phyloP scores from a whole-genome alignment of 768 basidiomycete genomes.

The Podaxis mareebaensis region DNA sequence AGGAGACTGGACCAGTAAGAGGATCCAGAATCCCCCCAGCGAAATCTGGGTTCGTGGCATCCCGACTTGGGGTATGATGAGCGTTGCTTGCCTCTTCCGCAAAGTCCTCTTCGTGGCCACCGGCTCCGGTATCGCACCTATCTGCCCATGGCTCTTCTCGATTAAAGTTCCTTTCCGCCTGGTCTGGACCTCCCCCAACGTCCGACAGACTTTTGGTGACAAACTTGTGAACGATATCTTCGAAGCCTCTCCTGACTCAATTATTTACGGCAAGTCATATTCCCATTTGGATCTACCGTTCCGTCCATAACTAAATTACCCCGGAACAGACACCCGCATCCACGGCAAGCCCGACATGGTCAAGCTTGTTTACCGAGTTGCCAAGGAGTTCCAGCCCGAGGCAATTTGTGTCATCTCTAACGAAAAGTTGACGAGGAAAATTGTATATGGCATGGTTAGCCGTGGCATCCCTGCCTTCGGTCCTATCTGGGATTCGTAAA shows the following conservation, averaged over 20 bases:
- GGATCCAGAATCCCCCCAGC: slow-evolving; percentile 48
- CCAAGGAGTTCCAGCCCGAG: slow-evolving; percentile 38
- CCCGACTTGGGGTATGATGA: slow-evolving; percentile 50
- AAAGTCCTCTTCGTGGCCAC: slow-evolving; percentile 55
- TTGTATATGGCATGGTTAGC: slow-evolving; percentile 42
- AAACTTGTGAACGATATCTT: slow-evolving; percentile 39
- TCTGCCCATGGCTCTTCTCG: slow-evolving; percentile 36
- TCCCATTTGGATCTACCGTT: background rate
- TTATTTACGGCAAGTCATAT: slow-evolving; percentile 29
- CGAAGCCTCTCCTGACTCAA: slow-evolving; percentile 38
- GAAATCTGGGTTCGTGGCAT: slow-evolving; percentile 57
- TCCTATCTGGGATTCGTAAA: slow-evolving; percentile 42
- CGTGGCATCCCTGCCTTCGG: slow-evolving; percentile 43
- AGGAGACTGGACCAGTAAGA: slow-evolving; percentile 56
- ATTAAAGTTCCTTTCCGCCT: slow-evolving; percentile 36
- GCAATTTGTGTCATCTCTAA: slow-evolving; percentile 45
- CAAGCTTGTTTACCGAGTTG: slow-evolving; percentile 37
- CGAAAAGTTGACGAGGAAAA: slow-evolving; percentile 37
- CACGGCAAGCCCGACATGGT: slow-evolving; percentile 43
- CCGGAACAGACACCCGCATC: slow-evolving; percentile 33
- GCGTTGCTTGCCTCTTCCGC: slow-evolving; percentile 50
- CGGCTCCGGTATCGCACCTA: slow-evolving; percentile 54
- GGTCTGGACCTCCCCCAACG: slow-evolving; percentile 43
- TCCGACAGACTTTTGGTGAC: slow-evolving; percentile 40
- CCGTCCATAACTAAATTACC: background rate